Percentiles rank a stretch among this genome's conserved stretches.
Evolutionary conservation across 225 moss, liverwort and hornwort species (phyloP).

Genomic region (Pleurozium schreberi): DNA sequence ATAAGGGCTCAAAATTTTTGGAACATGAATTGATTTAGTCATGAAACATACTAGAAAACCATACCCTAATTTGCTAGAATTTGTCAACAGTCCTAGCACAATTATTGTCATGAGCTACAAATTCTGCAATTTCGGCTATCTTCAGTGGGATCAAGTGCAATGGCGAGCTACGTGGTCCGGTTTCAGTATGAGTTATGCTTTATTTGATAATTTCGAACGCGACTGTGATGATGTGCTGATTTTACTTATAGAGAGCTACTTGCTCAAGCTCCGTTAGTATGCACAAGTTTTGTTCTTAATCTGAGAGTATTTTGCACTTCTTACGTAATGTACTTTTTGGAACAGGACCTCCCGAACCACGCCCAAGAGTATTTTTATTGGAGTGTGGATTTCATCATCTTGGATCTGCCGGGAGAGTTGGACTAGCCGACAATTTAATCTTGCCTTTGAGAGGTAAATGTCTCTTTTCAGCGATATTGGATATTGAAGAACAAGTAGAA

Average conservation of each 20-base stretch:
- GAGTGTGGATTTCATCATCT: neutral
- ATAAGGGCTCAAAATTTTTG: neutral
- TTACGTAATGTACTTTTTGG: neutral
- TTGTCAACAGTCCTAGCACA: neutral
- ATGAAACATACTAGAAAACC: neutral
- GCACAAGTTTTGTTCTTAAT: neutral
- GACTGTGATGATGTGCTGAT: neutral
- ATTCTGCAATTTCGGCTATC: neutral
- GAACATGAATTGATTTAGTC: neutral
- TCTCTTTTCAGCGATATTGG: neutral
- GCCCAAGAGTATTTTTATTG: neutral
- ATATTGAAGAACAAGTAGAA: slow-evolving; percentile 28
- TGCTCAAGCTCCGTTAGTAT: neutral
- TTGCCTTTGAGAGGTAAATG: neutral
- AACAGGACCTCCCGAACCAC: slow-evolving; percentile 8
- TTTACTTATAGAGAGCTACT: neutral
- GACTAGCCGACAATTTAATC: neutral
- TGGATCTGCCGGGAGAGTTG: neutral
- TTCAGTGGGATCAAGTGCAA: neutral
- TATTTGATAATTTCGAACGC: neutral
- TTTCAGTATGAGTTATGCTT: neutral
- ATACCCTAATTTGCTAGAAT: too few species aligned
- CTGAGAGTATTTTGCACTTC: neutral
- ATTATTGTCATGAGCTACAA: neutral
- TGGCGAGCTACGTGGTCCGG: neutral